Conservation (phyloP, 495 filamentous ascomycete species). For the Aspergillus steynii region DNA sequence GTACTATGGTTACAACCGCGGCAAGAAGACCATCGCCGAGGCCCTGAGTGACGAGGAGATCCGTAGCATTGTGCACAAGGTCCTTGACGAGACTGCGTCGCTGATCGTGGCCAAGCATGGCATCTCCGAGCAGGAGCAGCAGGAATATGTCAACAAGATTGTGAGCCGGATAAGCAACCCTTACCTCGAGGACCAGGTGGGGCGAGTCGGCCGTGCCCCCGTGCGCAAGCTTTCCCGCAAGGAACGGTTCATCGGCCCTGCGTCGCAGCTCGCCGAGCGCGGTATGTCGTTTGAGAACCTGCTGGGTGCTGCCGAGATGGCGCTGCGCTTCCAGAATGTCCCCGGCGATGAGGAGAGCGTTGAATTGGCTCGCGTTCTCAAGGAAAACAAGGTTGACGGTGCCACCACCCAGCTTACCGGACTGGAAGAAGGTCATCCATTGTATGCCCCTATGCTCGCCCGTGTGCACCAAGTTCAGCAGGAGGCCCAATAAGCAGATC, state of each 20-base stretch:
- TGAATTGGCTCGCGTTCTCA: constrained; percentile 80
- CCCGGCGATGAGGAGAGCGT: constrained; percentile 82
- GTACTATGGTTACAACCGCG: constrained; percentile 84
- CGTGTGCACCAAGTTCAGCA: constrained; percentile 78
- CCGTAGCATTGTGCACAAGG: constrained; percentile 68
- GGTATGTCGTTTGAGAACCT: constrained; percentile 69
- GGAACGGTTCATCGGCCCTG: constrained; percentile 94
- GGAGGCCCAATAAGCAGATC: constrained; percentile 39
- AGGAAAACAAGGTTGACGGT: constrained; percentile 61
- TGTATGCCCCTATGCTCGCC: constrained; percentile 69
- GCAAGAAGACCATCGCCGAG: constrained; percentile 85
- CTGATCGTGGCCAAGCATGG: constrained; percentile 86
- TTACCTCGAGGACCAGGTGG: constrained; percentile 88
- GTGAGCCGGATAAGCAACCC: constrained; percentile 90
- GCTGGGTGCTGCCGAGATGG: constrained; percentile 77
- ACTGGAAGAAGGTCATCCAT: constrained; percentile 66
- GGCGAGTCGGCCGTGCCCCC: constrained; percentile 93
- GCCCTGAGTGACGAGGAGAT: constrained; percentile 70
- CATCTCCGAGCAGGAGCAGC: constrained; percentile 74
- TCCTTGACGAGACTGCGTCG: constrained; percentile 76
- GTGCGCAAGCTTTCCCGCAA: constrained; percentile 88
- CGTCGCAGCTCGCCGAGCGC: constrained; percentile 76
- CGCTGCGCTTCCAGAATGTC: constrained; percentile 90
- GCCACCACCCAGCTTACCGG: constrained; percentile 76
- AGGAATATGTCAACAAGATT: constrained; percentile 89